Base-by-base conservation (phyloP, 2,329 filamentous ascomycete species). In the Malbranchea cinnamomea region DNA sequence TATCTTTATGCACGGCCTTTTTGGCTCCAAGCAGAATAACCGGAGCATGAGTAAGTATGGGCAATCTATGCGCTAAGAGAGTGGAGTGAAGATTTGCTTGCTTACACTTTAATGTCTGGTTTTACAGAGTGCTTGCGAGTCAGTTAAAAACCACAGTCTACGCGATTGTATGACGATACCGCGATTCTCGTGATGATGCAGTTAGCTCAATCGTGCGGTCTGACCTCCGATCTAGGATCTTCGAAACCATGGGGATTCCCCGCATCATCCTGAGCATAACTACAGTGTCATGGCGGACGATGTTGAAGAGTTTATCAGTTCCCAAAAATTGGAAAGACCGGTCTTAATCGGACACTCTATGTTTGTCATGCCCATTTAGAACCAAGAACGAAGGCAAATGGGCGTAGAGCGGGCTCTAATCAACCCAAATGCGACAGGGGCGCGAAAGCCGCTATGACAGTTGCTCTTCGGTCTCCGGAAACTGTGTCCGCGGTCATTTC, bases 11-110 rank as follows among this genome's bases (percentile, higher is more conserved):
- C 85, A 94, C 51, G 85, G 85, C 2, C 65, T 94, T 8, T 93
- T 94, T 46, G 85, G 85, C 14, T 92, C 81, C 28, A 92, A 89
- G 30, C 41, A 82, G 62, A 94, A 94, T 54, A 91, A 93, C 51
- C 65, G 83, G 55, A 78, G 68, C 46, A 84, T 93, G 40, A 91
- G 83, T 77, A 92, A 83, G 84, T 91, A 63, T 57, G 75, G 32
- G 10, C 18, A 15, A 3, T n/a, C 13, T 25, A 59, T 28, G 25
- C 24, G 19, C 20, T 6, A 37, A 7, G 7, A n/a, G n/a, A 22
- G n/a, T 22, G 14, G 9, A 23, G 11, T 10, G 15, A 31, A 11
- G 15, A 13, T 23, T 26, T 28, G 5, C 3, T 13, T 18, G 7
- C 22, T 30, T 22, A 6, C 10, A 14, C 9, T 19, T 22, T 6